Percentiles rank a stretch among this genome's conserved stretches.
These are phyloP conservation scores for Mallotus japonicus DNA, from an alignment of 441 rosid species.

Conservation along the genomic window DNA sequence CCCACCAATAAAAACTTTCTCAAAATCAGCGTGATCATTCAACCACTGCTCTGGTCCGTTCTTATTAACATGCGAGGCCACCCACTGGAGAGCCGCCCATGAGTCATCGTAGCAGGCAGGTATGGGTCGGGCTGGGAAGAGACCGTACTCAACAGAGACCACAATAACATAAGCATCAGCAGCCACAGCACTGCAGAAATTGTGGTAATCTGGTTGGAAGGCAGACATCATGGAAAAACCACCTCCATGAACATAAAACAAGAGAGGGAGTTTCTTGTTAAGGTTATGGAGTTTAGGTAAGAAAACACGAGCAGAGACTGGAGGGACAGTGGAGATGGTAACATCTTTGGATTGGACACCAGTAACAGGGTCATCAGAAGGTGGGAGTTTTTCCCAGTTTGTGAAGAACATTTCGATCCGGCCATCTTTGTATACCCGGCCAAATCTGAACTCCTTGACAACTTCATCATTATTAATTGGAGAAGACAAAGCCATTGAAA, in stretches of 20 bases:
- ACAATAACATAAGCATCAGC: slow-evolving; percentile 26
- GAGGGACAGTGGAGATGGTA: slow-evolving; percentile 29
- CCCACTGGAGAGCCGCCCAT: slow-evolving; percentile 37
- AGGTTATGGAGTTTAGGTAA: slow-evolving; percentile 29
- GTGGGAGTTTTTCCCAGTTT: slow-evolving; percentile 26
- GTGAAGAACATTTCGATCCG: slow-evolving; percentile 25
- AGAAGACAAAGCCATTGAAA: not conserved
- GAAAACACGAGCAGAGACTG: slow-evolving; percentile 45
- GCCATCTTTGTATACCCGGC: slow-evolving; percentile 42
- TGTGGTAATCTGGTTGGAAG: slow-evolving; percentile 25
- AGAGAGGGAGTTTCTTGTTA: slow-evolving; percentile 25
- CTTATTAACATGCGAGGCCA: slow-evolving; percentile 27
- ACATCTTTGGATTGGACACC: slow-evolving; percentile 48
- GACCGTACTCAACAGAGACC: slow-evolving; percentile 40
- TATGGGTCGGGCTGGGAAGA: slow-evolving; percentile 36
- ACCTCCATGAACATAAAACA: slow-evolving; percentile 37
- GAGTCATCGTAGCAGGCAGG: slow-evolving; percentile 42
- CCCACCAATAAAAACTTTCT: slow-evolving; percentile 33
- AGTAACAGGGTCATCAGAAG: slow-evolving; percentile 33
- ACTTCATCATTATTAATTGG: slow-evolving; percentile 13
- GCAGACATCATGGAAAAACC: slow-evolving; percentile 33
- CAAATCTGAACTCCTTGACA: slow-evolving; percentile 28
- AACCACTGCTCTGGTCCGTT: slow-evolving; percentile 34
- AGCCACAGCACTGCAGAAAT: slow-evolving; percentile 23
- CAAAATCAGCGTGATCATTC: slow-evolving; percentile 31